These are phyloP conservation scores for Excoecaria agallocha DNA, from an alignment of 345 rosid genomes.

Conservation along the genomic window DNA sequence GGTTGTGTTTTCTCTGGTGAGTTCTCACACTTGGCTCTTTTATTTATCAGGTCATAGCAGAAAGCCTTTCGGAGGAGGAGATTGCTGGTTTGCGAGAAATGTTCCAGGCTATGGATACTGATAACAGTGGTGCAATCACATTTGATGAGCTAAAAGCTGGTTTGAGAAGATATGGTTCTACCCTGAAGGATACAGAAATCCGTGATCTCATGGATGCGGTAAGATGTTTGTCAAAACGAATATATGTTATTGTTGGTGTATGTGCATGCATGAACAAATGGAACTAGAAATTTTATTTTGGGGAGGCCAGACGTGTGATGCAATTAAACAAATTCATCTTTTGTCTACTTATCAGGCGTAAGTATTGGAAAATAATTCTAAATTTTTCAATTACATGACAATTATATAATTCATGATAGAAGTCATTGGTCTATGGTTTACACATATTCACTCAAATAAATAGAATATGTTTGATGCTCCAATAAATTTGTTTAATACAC, in stretches of 20 bases:
- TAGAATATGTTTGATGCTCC: too few species aligned
- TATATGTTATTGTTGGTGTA: neutral
- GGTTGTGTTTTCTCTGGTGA: neutral
- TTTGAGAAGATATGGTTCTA: constrained; percentile 90
- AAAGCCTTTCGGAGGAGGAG: constrained; percentile 98
- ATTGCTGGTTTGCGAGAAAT: constrained; percentile 95
- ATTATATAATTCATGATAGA: neutral
- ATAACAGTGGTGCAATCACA: constrained; percentile 93
- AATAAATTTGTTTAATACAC: too few species aligned
- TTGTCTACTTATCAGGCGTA: neutral
- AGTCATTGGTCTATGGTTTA: neutral
- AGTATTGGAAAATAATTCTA: neutral
- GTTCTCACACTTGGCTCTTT: constrained; percentile 13
- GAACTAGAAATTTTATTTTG: neutral
- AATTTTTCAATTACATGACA: neutral
- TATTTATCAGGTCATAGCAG: constrained; percentile 84
- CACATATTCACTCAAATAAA: neutral
- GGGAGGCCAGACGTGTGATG: neutral
- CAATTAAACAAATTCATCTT: neutral
- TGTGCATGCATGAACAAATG: neutral
- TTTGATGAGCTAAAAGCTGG: constrained; percentile 98
- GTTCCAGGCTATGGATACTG: constrained; percentile 94
- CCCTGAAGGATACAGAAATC: constrained; percentile 91
- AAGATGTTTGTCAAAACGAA: constrained; percentile 27
- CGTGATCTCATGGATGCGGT: constrained; percentile 98